Conservation (phyloP, 176 grass and related monocot species). For the Bromus sterilis region DNA sequence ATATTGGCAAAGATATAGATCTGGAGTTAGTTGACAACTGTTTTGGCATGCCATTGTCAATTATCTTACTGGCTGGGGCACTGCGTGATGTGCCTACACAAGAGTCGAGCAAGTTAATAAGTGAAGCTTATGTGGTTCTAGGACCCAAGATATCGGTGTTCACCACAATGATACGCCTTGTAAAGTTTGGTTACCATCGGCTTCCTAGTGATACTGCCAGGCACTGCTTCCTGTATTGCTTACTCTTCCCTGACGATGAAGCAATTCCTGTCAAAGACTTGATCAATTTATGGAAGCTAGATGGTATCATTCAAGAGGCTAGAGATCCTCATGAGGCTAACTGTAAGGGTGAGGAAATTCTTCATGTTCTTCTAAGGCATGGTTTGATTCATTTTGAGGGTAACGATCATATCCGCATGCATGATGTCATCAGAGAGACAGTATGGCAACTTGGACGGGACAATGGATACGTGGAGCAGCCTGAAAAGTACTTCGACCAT, state of each 20-base stretch:
- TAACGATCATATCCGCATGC: not conserved
- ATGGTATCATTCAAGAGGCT: slow-evolving; percentile 1
- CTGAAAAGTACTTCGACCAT: not conserved
- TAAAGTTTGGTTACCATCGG: not conserved
- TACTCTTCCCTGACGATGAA: slow-evolving; percentile 2
- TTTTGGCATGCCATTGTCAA: slow-evolving; percentile 16
- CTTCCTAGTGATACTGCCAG: not conserved
- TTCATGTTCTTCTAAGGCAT: slow-evolving; percentile 2
- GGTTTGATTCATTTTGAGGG: slow-evolving; percentile 12
- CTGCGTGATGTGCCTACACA: not conserved
- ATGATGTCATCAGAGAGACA: slow-evolving; percentile 25
- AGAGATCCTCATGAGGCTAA: slow-evolving; percentile 10
- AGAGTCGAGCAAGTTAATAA: not conserved
- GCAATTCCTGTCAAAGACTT: not conserved
- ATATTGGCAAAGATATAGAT: not conserved
- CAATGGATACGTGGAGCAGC: not conserved
- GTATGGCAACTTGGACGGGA: not conserved
- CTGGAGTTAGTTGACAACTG: not conserved
- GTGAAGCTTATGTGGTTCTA: not conserved
- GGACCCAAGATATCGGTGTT: too few relatives aligned
- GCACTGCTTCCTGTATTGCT: not conserved
- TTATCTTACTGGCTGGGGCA: slow-evolving; percentile 21
- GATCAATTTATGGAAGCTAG: not conserved
- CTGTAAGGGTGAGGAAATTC: not conserved
- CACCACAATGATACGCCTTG: not conserved